Conservation (phyloP, 2,329 filamentous ascomycete genomes). For the Allantophomopsis lycopodina region DNA sequence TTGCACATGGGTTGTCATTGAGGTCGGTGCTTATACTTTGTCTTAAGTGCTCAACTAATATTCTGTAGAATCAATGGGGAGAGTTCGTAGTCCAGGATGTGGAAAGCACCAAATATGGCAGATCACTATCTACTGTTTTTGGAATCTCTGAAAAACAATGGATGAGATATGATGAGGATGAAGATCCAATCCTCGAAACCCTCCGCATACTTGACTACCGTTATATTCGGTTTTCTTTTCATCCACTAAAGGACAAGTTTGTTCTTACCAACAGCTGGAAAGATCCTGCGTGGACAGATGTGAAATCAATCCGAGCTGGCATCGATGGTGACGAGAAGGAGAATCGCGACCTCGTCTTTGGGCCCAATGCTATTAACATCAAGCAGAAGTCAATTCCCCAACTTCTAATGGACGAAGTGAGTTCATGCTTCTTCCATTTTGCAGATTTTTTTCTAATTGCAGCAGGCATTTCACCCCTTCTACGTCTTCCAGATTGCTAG, state of each 20-base stretch:
- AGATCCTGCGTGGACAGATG: slow-evolving; percentile 76
- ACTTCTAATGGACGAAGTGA: slow-evolving; percentile 76
- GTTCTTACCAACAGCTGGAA: slow-evolving; percentile 83
- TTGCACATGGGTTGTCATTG: slow-evolving; percentile 85
- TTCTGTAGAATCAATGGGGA: slow-evolving; percentile 74
- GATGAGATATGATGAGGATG: slow-evolving; percentile 45
- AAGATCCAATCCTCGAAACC: slow-evolving; percentile 64
- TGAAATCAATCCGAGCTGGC: slow-evolving; percentile 60
- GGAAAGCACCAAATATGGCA: slow-evolving; percentile 35
- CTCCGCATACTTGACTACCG: slow-evolving; percentile 79
- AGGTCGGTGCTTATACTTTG: slow-evolving; percentile 33
- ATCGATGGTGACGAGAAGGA: slow-evolving; percentile 83
- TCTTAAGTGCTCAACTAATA: not conserved
- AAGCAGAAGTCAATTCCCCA: slow-evolving; percentile 75
- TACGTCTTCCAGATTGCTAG: slow-evolving; percentile 97
- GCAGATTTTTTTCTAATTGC: slow-evolving; percentile 9
- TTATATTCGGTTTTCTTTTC: slow-evolving; percentile 86
- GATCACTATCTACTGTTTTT: slow-evolving; percentile 48
- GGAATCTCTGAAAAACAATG: slow-evolving; percentile 46
- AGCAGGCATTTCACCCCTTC: slow-evolving; percentile 82
- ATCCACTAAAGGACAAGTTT: slow-evolving; percentile 82
- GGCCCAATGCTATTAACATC: slow-evolving; percentile 82
- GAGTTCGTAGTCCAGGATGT: slow-evolving; percentile 73
- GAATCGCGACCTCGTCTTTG: slow-evolving; percentile 74
- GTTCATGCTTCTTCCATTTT: slow-evolving; percentile 1